Percentiles rank a stretch among this genome's conserved stretches.
phyloP scores from a whole-genome alignment of 2,329 filamentous ascomycete species.

The Trichoderma sp. region DNA sequence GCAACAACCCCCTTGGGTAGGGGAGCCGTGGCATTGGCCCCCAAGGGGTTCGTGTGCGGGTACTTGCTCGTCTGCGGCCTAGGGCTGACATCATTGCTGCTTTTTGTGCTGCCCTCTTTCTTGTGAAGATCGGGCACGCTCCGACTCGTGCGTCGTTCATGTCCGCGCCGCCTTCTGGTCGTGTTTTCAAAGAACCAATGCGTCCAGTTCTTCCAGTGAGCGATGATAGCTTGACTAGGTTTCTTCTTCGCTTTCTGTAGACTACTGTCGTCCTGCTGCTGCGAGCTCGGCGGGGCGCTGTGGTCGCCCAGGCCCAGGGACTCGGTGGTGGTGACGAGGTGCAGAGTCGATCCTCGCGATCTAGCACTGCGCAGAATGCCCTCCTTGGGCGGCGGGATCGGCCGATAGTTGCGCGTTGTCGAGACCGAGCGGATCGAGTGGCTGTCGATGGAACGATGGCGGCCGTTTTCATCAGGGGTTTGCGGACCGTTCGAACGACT shows the following conservation, averaged over 20 bases:
- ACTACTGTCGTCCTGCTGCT: slow-evolving; percentile 38
- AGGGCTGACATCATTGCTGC: slow-evolving; percentile 56
- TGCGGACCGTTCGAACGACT: slow-evolving; percentile 44
- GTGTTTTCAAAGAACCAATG: slow-evolving; percentile 65
- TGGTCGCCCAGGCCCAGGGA: slow-evolving; percentile 45
- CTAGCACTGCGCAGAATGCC: slow-evolving; percentile 66
- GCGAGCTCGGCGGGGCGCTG: slow-evolving; percentile 30
- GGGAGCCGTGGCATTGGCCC: slow-evolving; percentile 45
- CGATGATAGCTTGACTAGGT: slow-evolving; percentile 60
- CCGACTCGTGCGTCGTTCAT: slow-evolving; percentile 55
- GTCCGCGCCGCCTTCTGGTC: slow-evolving; percentile 53
- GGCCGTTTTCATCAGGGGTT: slow-evolving; percentile 51
- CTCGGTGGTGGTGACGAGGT: slow-evolving; percentile 72
- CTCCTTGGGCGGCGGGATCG: slow-evolving; percentile 86
- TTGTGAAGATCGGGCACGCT: slow-evolving; percentile 62
- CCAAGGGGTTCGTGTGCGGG: slow-evolving; percentile 45
- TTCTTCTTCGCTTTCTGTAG: slow-evolving; percentile 57
- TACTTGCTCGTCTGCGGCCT: slow-evolving; percentile 64
- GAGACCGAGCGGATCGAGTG: slow-evolving; percentile 74
- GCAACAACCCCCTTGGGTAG: slow-evolving; percentile 55
- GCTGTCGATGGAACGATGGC: slow-evolving; percentile 72
- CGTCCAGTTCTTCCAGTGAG: slow-evolving; percentile 66
- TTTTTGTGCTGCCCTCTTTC: slow-evolving; percentile 51
- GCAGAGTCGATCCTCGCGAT: slow-evolving; percentile 80
- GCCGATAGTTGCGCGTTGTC: slow-evolving; percentile 73